These are phyloP conservation scores for Naganishia vaughanmartiniae DNA, from an alignment of 768 basidiomycete genomes.

Conservation along the genomic window DNA sequence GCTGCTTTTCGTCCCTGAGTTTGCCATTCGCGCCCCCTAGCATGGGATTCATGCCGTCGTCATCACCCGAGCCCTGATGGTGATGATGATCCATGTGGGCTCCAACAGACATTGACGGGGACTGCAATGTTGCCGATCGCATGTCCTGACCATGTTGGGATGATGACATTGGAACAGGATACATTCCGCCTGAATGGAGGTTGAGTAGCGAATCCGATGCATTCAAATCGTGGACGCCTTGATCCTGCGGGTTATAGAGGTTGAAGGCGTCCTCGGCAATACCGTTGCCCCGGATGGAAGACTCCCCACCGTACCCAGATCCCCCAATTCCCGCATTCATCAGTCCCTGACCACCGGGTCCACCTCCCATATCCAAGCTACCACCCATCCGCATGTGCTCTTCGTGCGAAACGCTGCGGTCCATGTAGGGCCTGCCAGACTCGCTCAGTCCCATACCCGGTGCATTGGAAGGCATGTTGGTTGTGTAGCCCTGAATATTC, in stretches of 20 bases:
- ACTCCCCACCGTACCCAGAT: constrained; percentile 20
- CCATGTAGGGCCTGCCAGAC: constrained; percentile 16
- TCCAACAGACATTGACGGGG: constrained; percentile 16
- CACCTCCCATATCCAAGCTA: constrained; percentile 16
- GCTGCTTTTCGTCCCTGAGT: constrained; percentile 32
- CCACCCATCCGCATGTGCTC: constrained; percentile 15
- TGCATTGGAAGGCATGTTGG: constrained; percentile 12
- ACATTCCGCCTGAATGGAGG: constrained; percentile 19
- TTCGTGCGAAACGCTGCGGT: constrained; percentile 18
- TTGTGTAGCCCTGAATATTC: constrained; percentile 20
- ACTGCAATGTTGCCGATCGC: constrained; percentile 10
- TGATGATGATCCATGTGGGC: constrained; percentile 11
- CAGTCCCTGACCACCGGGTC: constrained; percentile 9
- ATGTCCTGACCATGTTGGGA: constrained; percentile 14
- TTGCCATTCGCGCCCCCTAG: constrained; percentile 31
- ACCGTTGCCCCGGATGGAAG: constrained; percentile 23
- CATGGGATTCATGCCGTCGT: constrained; percentile 15
- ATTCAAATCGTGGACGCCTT: constrained; percentile 13
- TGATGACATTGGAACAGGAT: constrained; percentile 3
- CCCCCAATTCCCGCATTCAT: constrained; percentile 16
- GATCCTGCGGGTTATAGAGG: constrained; percentile 21
- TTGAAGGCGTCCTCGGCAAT: constrained; percentile 15
- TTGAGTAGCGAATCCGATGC: constrained; percentile 25
- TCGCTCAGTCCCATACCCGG: constrained; percentile 11
- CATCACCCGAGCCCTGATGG: constrained; percentile 19